phyloP scores from a whole-genome alignment of 192 early-diverging fungal species.

The Coemansia sp. region DNA sequence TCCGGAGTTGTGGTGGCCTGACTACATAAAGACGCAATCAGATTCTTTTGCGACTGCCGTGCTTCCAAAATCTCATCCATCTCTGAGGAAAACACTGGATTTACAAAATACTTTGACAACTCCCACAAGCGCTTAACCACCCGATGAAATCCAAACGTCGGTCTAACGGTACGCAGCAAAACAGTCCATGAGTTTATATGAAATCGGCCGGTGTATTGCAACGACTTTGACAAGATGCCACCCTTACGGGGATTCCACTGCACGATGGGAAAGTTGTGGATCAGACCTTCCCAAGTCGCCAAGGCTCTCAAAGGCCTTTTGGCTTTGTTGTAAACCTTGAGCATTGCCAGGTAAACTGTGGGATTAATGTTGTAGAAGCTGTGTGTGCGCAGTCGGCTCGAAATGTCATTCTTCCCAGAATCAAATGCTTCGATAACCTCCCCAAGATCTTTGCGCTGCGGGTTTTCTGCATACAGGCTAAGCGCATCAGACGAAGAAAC shows the following conservation, averaged over 20 bases:
- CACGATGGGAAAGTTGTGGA: slow-evolving; percentile 45
- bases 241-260: slow-evolving; percentile 49
- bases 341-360: slow-evolving; percentile 49
- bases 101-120: slow-evolving; percentile 11
- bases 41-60: neutral
- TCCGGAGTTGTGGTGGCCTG: neutral
- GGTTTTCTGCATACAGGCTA: slow-evolving; percentile 31
- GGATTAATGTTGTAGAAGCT: slow-evolving; percentile 52
- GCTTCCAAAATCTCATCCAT: neutral
- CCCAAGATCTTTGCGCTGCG: slow-evolving; percentile 6
- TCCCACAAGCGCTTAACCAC: neutral
- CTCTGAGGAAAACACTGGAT: slow-evolving; percentile 15
- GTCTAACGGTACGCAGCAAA: slow-evolving; percentile 29
- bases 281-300: slow-evolving; percentile 46
- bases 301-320: slow-evolving; percentile 34
- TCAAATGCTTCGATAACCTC: slow-evolving; percentile 7
- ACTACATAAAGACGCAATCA: neutral
- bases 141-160: slow-evolving; percentile 26
- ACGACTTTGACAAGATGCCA: slow-evolving; percentile 30
- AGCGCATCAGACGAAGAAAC: slow-evolving; percentile 17
- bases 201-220: slow-evolving; percentile 38
- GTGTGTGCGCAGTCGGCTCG: slow-evolving; percentile 26
- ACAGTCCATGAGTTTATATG: slow-evolving; percentile 39
- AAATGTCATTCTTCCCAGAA: neutral
- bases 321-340: slow-evolving; percentile 35